Conservation (phyloP, 23 red algal genomes). For the Gracilariopsis chorda region DNA sequence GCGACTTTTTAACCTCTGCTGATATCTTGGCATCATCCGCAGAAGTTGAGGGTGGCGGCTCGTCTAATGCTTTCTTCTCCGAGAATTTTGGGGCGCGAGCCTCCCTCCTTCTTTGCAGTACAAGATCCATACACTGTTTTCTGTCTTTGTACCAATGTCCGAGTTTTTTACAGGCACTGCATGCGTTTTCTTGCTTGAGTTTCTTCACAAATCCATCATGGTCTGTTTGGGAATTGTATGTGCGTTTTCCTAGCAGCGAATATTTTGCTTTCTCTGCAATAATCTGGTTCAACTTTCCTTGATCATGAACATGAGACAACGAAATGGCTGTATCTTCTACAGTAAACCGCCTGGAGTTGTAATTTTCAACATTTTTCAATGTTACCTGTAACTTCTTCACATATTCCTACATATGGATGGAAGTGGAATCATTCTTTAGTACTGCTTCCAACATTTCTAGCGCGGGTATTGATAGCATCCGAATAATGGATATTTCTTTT, state of each 20-base stretch:
- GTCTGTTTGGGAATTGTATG: not conserved
- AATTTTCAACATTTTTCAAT: too few relatives aligned
- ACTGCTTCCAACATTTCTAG: too few relatives aligned
- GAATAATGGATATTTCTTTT: too few relatives aligned
- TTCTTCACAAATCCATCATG: not conserved
- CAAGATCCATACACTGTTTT: not conserved
- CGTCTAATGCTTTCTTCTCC: too few relatives aligned
- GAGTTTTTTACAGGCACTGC: not conserved
- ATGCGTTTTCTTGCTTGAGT: not conserved
- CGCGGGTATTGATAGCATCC: too few relatives aligned
- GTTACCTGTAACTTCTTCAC: too few relatives aligned
- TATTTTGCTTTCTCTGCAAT: not conserved
- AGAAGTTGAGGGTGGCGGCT: too few relatives aligned
- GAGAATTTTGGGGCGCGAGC: too few relatives aligned
- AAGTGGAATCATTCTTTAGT: not conserved
- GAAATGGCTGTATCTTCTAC: not conserved
- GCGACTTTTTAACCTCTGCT: not conserved
- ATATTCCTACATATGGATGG: too few relatives aligned
- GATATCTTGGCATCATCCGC: too few relatives aligned
- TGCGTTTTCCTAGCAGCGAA: not conserved
- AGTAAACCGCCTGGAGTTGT: too few relatives aligned
- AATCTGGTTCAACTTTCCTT: not conserved
- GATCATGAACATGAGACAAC: not conserved
- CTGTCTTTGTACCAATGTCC: constrained; percentile 10
- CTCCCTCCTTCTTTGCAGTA: too few relatives aligned